Percentiles rank a stretch among this genome's conserved stretches.
Conservation (phyloP, 2,329 filamentous ascomycete species). For the Pleoardoris graminearum region DNA sequence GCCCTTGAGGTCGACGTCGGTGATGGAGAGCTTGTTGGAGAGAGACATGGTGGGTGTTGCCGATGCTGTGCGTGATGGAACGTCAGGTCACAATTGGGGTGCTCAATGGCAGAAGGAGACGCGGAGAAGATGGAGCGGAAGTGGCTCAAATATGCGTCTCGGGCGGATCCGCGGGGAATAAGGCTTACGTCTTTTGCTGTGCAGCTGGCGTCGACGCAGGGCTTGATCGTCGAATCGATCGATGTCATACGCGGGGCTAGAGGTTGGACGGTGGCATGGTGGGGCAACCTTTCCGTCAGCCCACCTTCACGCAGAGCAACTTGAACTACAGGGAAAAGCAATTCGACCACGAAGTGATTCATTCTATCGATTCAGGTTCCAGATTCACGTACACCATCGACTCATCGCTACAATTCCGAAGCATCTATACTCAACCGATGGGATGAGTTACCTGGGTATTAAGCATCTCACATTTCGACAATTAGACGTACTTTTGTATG, state of each 20-base stretch:
- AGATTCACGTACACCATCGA: no score
- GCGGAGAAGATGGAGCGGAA: background rate
- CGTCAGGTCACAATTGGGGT: slow-evolving; percentile 19
- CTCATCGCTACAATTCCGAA: no score
- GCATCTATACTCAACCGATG: no score
- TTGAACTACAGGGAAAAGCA: slow-evolving; percentile 31
- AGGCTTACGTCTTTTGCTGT: slow-evolving; percentile 1
- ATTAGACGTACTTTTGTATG: background rate
- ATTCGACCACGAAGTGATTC: no score
- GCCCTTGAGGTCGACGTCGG: slow-evolving; percentile 94
- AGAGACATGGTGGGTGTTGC: slow-evolving; percentile 76
- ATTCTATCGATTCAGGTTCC: no score
- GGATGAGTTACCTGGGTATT: no score
- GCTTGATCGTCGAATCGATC: slow-evolving; percentile 16
- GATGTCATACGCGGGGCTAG: slow-evolving; percentile 24
- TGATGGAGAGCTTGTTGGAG: slow-evolving; percentile 96
- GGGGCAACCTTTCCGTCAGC: slow-evolving; percentile 3
- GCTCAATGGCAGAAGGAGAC: slow-evolving; percentile 4
- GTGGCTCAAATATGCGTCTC: background rate
- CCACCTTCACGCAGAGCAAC: slow-evolving; percentile 2
- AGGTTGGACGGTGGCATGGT: slow-evolving; percentile 4
- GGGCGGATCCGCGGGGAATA: background rate
- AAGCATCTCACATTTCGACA: no score
- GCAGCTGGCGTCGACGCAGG: slow-evolving; percentile 5
- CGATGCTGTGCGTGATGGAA: slow-evolving; percentile 19